Evolutionary conservation across 306 rosid species (phyloP), one percentile per base, ranked within the genome.

Genomic region (Vigna angularis): DNA sequence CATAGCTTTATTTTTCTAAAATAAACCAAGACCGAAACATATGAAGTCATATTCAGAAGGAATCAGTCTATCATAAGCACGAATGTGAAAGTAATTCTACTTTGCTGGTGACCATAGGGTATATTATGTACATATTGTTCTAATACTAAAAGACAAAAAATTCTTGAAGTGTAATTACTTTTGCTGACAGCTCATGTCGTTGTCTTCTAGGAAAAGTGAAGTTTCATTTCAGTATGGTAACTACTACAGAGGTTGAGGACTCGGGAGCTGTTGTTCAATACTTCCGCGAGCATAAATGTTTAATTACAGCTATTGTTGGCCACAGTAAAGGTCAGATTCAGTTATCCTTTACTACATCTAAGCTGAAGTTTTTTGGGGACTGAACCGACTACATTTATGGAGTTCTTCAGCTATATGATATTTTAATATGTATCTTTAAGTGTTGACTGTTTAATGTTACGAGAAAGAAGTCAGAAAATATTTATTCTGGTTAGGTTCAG

Each of bases 211-310:
- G 85, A 97, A 92, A 86, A 94, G 97, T 81, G 97, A 89, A 88
- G 98, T 95, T 77, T 76, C 85, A 8, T 94, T 94, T 82, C 89
- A 42, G 73, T 94, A 90, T 75, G 98, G 97, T 74, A 91, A 94
- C 85, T 92, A 92, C 75, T 70, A 88, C 59, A 89, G 97, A 92
- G 82, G 89, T 90, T 63, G 95, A 88, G 66, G 98, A 94, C 77
- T 75, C 92, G 75, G 86, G 87, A 26, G 86, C 91, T 57, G 92
- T 89, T 36, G 87, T 90, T 38, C 89, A 86, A 80, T 82, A 90
- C 83, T 94, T 92, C 83, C 88, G 66, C 0, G 75, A 79, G 78
- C 75, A 83, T 81, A 82, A 89, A 66, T 87, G 56, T 62, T 61
- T 65, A 47, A 77, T 88, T 73, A 57, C 63, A n/a, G 88, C 98